Conservation (phyloP, 2,329 filamentous ascomycete genomes). For the Colletotrichum tabaci region DNA sequence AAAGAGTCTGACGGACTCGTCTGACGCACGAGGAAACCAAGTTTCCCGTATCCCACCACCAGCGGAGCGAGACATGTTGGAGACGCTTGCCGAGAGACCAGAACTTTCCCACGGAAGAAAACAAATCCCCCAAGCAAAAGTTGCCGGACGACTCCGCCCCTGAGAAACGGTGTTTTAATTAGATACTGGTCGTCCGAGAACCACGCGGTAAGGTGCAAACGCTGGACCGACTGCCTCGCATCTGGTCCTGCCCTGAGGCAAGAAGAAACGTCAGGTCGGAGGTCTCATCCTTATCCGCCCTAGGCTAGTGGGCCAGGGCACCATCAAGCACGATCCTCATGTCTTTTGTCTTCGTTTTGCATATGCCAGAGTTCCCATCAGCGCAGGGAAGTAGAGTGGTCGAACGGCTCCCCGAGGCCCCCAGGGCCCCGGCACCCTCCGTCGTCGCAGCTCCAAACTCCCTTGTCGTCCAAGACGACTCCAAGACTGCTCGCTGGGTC, state of each 20-base stretch:
- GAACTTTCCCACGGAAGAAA: constrained; percentile 19
- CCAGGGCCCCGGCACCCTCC: constrained; percentile 11
- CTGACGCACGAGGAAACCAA: not conserved
- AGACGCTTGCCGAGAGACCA: constrained; percentile 5
- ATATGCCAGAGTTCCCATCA: constrained; percentile 34
- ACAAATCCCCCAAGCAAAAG: not conserved
- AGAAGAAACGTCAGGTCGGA: constrained; percentile 14
- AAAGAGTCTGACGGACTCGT: constrained; percentile 1
- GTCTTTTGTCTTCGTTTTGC: not conserved
- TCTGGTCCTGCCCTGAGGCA: constrained; percentile 20
- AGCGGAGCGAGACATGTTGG: not conserved
- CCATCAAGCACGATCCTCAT: not conserved
- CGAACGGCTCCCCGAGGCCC: constrained; percentile 4
- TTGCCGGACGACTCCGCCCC: constrained; percentile 11
- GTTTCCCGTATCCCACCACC: not conserved
- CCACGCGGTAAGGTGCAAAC: constrained; percentile 15
- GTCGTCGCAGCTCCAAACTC: constrained; percentile 5
- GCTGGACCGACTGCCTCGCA: constrained; percentile 12
- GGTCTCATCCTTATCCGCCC: not conserved
- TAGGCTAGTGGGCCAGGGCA: constrained; percentile 11
- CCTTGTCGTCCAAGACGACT: constrained; percentile 15
- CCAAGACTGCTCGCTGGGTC: constrained; percentile 8
- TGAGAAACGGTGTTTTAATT: constrained; percentile 18
- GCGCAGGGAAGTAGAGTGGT: constrained; percentile 19
- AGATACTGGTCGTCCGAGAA: constrained; percentile 18